Evolutionary conservation across 2,329 filamentous ascomycete species (phyloP), one percentile per base, ranked within the genome.

Genomic region (Gliomastix tumulicola): DNA sequence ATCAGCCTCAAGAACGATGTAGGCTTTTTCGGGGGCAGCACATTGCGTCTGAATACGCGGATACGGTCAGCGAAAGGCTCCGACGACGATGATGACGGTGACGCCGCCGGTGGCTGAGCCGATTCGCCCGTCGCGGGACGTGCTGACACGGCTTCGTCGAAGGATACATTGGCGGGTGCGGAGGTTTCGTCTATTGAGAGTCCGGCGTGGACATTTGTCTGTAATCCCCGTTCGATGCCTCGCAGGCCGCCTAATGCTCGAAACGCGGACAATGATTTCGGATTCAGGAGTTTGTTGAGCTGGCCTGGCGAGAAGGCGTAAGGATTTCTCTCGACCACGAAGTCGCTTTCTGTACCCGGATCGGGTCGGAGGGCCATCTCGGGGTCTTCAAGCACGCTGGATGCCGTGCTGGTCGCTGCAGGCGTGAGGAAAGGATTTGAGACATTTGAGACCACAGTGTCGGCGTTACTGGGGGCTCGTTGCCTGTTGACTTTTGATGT

Each of bases 241-340:
- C 59, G 58, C 4, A 92, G 56, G 16, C 88, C 88, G 31, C 88
- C 88, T 2, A 94, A 57, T 4, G 80, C 81, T 46, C 79, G 81
- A 48, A 88, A 92, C 1, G 87, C 88, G 10, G 80, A 69, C 39
- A 92, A 60, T 37, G 79, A 90, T 62, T 94, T 94, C 3, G 88
- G 88, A 50, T 92, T 89, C 35, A 88, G 74, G 53, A 94, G 70
- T 59, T 92, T 94, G 43, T 77, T 81, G 41, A 95, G 68, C 50
- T 92, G 81, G 9, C 88, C 88, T 2, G 84, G 83, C 4, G 79
- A 79, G 53, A 85, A 94, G n/a, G 85, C 87, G 52, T 94, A 94
- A 4, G 80, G 81, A 55, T 89, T 94, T 51, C 86, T 66, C 6
- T 81, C 70, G 13, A 89, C 79, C 11, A 73, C 48, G 49, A 89